Conservation (phyloP, 2,329 filamentous ascomycete genomes). For the Monosporascus sp. region DNA sequence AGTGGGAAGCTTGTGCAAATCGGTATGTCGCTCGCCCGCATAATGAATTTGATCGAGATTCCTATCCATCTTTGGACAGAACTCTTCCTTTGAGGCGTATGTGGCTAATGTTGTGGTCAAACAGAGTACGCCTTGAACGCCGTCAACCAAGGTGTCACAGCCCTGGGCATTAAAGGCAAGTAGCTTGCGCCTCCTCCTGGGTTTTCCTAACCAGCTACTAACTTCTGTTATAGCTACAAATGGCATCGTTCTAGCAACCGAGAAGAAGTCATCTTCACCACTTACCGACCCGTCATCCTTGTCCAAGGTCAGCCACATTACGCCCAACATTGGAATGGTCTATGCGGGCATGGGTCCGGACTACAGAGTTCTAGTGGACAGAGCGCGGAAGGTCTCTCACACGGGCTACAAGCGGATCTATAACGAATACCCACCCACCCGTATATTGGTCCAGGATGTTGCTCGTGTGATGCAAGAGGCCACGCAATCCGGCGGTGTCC, state of each 20-base stretch:
- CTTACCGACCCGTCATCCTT: slow-evolving; percentile 93
- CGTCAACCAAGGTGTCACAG: slow-evolving; percentile 98
- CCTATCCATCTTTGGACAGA: too few relatives aligned
- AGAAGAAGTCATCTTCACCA: slow-evolving; percentile 98
- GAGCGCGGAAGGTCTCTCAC: slow-evolving; percentile 96
- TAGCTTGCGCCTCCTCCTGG: neutral
- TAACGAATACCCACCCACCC: slow-evolving; percentile 99
- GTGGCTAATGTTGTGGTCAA: slow-evolving; percentile 11
- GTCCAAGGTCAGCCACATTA: slow-evolving; percentile 96
- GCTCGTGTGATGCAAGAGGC: slow-evolving; percentile 98
- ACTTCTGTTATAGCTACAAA: slow-evolving; percentile 68
- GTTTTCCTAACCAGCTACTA: slow-evolving; percentile 5
- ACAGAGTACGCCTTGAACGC: slow-evolving; percentile 98
- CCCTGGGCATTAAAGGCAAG: slow-evolving; percentile 94
- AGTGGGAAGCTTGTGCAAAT: slow-evolving; percentile 99
- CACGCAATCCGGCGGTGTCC: slow-evolving; percentile 94
- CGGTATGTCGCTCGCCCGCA: slow-evolving; percentile 47
- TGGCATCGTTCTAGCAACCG: slow-evolving; percentile 95
- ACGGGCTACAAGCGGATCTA: slow-evolving; percentile 99
- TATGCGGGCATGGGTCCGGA: slow-evolving; percentile 99
- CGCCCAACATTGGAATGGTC: slow-evolving; percentile 98
- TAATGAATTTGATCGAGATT: too few relatives aligned
- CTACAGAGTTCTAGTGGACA: slow-evolving; percentile 95
- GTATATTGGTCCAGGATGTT: slow-evolving; percentile 98
- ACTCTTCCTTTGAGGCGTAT: too few relatives aligned